Evolutionary conservation across 257 asterid species (phyloP).

Genomic region (Penstemon barbatus): DNA sequence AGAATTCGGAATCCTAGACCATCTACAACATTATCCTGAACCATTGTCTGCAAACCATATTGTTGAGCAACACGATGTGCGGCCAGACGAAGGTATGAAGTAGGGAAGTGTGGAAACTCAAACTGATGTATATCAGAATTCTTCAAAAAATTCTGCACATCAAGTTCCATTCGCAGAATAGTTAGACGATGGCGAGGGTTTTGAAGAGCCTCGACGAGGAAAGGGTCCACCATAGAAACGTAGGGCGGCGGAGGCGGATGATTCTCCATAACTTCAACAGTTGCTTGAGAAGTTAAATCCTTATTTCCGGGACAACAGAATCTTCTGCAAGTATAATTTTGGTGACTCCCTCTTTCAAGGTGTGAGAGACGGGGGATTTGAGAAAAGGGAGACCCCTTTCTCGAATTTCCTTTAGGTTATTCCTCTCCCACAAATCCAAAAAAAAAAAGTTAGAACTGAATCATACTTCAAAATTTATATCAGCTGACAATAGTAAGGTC

Average conservation of each 20-base stretch:
- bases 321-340: not conserved
- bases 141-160: constrained; percentile 77
- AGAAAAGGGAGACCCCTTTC: constrained; percentile 42
- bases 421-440: constrained; percentile 37
- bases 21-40: constrained; percentile 63
- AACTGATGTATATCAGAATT: constrained; percentile 60
- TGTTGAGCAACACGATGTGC: constrained; percentile 98
- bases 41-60: constrained; percentile 83
- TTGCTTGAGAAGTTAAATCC: constrained; percentile 39
- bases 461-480: too few relatives aligned
- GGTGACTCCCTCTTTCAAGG: not conserved
- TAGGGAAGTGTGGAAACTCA: constrained; percentile 87
- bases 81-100: constrained; percentile 94
- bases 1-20: constrained; percentile 71
- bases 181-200: constrained; percentile 98
- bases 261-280: constrained; percentile 34
- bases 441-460: too few relatives aligned
- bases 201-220: constrained; percentile 96
- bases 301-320: constrained; percentile 12
- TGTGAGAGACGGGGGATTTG: constrained; percentile 27
- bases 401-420: constrained; percentile 31
- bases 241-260: constrained; percentile 43
- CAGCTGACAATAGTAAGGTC: too few relatives aligned
- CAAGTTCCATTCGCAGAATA: constrained; percentile 91
- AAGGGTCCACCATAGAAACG: constrained; percentile 80